phyloP scores from a whole-genome alignment of 2,329 filamentous ascomycete genomes.

The Ceratocystis colombiana region DNA sequence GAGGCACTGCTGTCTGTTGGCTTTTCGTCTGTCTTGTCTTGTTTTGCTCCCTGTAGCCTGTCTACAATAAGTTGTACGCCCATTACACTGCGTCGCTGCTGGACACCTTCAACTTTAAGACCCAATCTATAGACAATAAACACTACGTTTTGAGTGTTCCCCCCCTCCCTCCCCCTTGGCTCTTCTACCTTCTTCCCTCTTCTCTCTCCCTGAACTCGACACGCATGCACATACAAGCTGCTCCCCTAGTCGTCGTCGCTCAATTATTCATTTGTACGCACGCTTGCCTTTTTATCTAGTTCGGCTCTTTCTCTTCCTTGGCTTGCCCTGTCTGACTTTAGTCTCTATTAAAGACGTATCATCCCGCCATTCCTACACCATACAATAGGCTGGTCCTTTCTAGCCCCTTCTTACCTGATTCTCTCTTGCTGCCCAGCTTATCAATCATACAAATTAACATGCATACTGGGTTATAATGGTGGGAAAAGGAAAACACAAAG shows the following conservation, averaged over 20 bases:
- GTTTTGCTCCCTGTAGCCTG: background rate
- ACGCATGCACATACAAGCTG: too few species aligned
- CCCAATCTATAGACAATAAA: too few species aligned
- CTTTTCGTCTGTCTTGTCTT: background rate
- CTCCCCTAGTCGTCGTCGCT: too few species aligned
- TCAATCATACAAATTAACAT: constrained; percentile 13
- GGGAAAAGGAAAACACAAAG: constrained; percentile 14
- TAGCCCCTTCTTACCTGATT: background rate
- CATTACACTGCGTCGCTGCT: too few species aligned
- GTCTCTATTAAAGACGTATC: constrained; percentile 11
- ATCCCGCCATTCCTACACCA: constrained; percentile 2
- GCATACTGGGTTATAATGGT: constrained; percentile 18
- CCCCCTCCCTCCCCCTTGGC: background rate
- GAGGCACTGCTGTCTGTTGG: background rate
- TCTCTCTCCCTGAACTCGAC: background rate
- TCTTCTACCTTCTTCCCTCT: background rate
- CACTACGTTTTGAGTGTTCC: too few species aligned
- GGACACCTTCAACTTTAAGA: too few species aligned
- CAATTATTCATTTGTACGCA: too few species aligned
- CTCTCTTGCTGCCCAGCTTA: background rate
- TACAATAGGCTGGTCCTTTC: constrained; percentile 3
- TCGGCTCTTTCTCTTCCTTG: background rate
- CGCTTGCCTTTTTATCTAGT: background rate
- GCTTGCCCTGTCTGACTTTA: background rate
- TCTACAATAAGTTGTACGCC: background rate